Evolutionary conservation across 192 early-diverging fungal genomes (phyloP).

Genomic region (Entomortierella chlamydospora): DNA sequence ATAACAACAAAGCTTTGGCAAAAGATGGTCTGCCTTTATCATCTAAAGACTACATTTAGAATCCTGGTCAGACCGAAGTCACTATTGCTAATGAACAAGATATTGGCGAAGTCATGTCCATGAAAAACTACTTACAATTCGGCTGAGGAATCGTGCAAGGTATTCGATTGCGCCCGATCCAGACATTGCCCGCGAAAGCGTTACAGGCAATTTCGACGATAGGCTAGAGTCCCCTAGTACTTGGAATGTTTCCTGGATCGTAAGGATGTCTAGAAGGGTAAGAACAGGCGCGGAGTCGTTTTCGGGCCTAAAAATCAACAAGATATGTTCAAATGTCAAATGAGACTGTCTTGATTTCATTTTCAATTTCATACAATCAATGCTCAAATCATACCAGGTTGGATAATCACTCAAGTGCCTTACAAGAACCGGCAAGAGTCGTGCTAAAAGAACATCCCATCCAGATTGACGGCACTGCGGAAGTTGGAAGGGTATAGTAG

Average conservation of each 20-base stretch:
- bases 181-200: constrained; percentile 3
- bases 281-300: constrained; percentile 13
- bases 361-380: background rate
- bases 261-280: constrained; percentile 23
- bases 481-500: constrained; percentile 11
- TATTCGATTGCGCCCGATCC: constrained; percentile 1
- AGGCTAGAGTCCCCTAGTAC: background rate
- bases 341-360: background rate
- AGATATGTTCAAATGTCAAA: background rate
- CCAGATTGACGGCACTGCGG: background rate
- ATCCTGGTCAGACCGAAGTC: background rate
- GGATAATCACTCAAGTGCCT: constrained; percentile 24
- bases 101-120: background rate
- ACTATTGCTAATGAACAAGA: background rate
- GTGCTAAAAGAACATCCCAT: constrained; percentile 10
- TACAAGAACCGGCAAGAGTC: constrained; percentile 31
- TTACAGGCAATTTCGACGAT: background rate
- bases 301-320: constrained; percentile 17
- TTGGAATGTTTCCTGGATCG: constrained; percentile 15
- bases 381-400: constrained; percentile 4
- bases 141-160: constrained; percentile 9
- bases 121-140: constrained; percentile 21
- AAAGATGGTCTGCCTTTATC: constrained; percentile 33
- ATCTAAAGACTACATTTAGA: constrained; percentile 26
- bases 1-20: constrained; percentile 18